Percentiles rank a stretch among this genome's conserved stretches.
phyloP scores from a whole-genome alignment of 2,329 filamentous ascomycete genomes.

The Apiospora pterosperma region DNA sequence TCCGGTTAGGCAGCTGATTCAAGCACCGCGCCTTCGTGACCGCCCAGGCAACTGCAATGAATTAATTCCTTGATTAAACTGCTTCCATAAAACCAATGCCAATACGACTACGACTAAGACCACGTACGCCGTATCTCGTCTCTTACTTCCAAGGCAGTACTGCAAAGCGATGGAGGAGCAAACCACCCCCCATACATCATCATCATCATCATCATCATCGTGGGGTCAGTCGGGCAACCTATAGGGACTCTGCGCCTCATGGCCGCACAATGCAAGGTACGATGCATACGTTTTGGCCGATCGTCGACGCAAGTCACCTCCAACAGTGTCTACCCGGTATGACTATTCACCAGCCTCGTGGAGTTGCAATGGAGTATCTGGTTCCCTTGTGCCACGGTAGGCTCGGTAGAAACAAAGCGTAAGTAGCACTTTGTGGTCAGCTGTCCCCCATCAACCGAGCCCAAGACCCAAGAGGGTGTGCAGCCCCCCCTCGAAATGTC shows the following conservation, averaged over 20 bases:
- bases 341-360: slow-evolving; percentile 6
- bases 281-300: slow-evolving; percentile 4
- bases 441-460: not conserved
- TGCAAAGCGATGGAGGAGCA: not conserved
- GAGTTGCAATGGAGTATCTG: slow-evolving; percentile 1
- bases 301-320: slow-evolving; percentile 2
- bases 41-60: not conserved
- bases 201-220: not conserved
- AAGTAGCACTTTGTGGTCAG: slow-evolving; percentile 4
- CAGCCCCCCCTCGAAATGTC: not conserved
- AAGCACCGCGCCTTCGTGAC: not conserved
- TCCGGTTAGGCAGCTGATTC: not conserved
- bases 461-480: slow-evolving; percentile 4
- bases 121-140: not conserved
- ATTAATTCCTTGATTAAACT: not conserved
- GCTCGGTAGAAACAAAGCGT: slow-evolving; percentile 1
- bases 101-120: not conserved
- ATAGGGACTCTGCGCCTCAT: not conserved
- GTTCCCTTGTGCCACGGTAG: slow-evolving; percentile 1
- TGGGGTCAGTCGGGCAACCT: slow-evolving; percentile 1
- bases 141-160: not conserved
- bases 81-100: not conserved
- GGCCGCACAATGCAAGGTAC: slow-evolving; percentile 6
- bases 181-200: not conserved
- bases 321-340: not conserved